Base-by-base conservation (phyloP, 139 green algal genomes). In the Closterium sp. region DNA sequence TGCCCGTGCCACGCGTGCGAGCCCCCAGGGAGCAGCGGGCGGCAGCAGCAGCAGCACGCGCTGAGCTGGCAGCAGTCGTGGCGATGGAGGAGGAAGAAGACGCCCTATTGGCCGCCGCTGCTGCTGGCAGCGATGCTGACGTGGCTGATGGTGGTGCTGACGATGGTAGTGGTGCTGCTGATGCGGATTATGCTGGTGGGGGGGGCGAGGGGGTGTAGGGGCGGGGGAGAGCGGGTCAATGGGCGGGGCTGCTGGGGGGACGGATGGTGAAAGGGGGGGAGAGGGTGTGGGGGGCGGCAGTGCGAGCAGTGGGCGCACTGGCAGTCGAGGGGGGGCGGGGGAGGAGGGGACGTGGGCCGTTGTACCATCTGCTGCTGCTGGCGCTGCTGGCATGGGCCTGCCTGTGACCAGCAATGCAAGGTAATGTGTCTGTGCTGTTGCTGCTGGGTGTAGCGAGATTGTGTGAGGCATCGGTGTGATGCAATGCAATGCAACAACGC, bases 101-200 rank as follows among this genome's bases (percentile, higher is more conserved):
- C 38, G 38, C 38, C 38, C 38, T 50, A 50, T 50, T 50, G 38
- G 38, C 38, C 38, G n/a, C 87, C 29, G 29, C 29, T 30, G 86
- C 31, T 32, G 86, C 17, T 22, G 13, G 86, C 31, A 38, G 31
- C 17, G 86, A 38, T 17, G 86, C 31, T 22, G 86, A 22, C 2
- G 86, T 85, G 86, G 86, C 31, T 85, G 86, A 89, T 24, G 86
- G 85, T 42, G 85, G 19, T 6, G 86, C 31, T 85, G 86, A 89
- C 11, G 86, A 22, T 27, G 86, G 19, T 34, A 24, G 85, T 17
- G 85, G 30, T 17, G 85, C 29, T 73, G 85, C 4, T 30, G 85
- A 31, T 17, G 85, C 29, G 85, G 85, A 31, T 73, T 30, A 17
- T 73, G 85, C 29, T 73, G 85, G 30, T 30, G 85, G 85, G 30